Percentiles rank a stretch among this genome's conserved stretches.
These are phyloP conservation scores for Salix exigua DNA, from an alignment of 345 rosid species.

Conservation along the genomic window DNA sequence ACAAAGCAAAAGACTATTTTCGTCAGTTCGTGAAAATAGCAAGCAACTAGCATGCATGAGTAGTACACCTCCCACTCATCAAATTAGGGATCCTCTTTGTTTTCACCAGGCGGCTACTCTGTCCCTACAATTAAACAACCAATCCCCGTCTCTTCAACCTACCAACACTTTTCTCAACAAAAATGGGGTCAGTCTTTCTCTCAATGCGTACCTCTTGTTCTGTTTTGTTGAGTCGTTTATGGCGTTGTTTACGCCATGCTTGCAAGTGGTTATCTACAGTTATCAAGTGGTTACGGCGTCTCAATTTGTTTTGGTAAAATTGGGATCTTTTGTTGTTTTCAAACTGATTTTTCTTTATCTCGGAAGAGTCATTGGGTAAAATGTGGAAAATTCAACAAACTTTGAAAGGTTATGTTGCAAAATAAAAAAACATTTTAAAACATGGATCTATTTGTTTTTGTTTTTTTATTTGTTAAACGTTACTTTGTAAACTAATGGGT, in stretches of 20 bases:
- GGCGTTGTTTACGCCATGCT: background rate
- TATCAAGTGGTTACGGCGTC: background rate
- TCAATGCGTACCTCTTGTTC: background rate
- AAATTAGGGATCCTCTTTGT: background rate
- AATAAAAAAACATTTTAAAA: background rate
- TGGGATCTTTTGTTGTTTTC: background rate
- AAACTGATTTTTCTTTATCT: background rate
- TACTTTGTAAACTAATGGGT: background rate
- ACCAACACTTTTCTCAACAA: background rate
- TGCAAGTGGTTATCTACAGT: background rate
- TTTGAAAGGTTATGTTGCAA: background rate
- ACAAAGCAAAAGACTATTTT: background rate
- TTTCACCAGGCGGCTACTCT: background rate
- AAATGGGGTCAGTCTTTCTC: conserved; percentile 12
- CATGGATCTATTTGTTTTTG: background rate
- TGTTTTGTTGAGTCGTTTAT: background rate
- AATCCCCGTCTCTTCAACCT: background rate
- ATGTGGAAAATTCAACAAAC: background rate
- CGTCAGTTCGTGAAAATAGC: background rate
- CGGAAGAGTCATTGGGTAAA: background rate
- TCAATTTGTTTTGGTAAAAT: background rate
- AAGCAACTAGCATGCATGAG: background rate
- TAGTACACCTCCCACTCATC: background rate
- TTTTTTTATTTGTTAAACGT: background rate
- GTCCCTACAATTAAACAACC: background rate